Evolutionary conservation across 805 yeast genomes (phyloP), one percentile per base, ranked within the genome.

Genomic region (Wickerhamomyces queroliae): DNA sequence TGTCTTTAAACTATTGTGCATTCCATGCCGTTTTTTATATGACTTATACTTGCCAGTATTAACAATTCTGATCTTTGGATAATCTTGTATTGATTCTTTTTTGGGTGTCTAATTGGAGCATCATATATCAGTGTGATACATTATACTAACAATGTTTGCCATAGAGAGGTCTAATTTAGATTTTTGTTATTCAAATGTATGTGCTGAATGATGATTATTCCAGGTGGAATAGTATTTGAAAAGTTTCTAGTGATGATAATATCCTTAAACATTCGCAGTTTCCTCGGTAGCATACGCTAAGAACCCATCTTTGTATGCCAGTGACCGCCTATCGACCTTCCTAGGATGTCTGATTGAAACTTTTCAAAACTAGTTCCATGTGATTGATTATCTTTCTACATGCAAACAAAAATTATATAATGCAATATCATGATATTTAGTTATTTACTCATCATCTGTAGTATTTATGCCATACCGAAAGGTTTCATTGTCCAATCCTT

Each of bases 21-120:
- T 43, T 49, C 36, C 37, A 44, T 36, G 62, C 52, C 61, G 42
- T 42, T 62, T 59, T 56, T 59, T 57, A 52, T 49, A 55, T 71
- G 71, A 73, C 88, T 80, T 80, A 74, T 82, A 80, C 90, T 83
- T 81, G 93, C 93, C 93, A 83, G 89, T 83, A 81, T 72, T 50
- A 54, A 69, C 83, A 70, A 58, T 66, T 74, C 85, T 79, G 84
- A 79, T 69, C 63, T 38, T 26, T 25, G 21, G 13, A 13, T 33
- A 18, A 12, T 25, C 31, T 30, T 38, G 7, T 25, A 23, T 38
- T 42, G 40, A 27, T 27, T 38, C 29, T 38, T 30, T 31, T 33
- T 39, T 46, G 34, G 36, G 18, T 34, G 15, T 26, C 30, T 18
- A 24, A n/a, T 36, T 28, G n/a, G n/a, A n/a, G n/a, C 33, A 38